These are phyloP conservation scores for Diaporthe sp. DNA, from an alignment of 2,329 filamentous ascomycete genomes.

Conservation along the genomic window DNA sequence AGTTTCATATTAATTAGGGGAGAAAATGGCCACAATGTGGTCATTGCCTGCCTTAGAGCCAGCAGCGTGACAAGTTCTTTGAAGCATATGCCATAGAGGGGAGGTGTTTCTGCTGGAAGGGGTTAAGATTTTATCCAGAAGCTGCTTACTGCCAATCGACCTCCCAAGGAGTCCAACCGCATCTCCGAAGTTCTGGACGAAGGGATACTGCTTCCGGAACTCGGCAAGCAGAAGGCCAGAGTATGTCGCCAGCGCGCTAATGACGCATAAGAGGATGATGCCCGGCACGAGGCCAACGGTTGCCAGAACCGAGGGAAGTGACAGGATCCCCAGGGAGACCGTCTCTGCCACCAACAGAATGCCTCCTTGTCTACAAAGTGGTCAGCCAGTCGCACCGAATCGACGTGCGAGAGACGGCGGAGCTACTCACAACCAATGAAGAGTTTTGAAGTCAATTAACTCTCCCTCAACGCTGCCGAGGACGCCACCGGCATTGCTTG, in stretches of 20 bases:
- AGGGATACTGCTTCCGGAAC: slow-evolving; percentile 23
- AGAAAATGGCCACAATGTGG: too few relatives aligned
- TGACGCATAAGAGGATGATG: slow-evolving; percentile 7
- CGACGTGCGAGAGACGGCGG: not conserved
- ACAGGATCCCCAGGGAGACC: slow-evolving; percentile 12
- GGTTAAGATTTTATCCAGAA: too few relatives aligned
- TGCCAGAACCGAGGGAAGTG: slow-evolving; percentile 18
- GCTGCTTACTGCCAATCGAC: slow-evolving; percentile 33
- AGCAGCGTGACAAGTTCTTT: too few relatives aligned
- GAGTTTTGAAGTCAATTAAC: slow-evolving; percentile 18
- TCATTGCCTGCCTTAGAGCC: too few relatives aligned
- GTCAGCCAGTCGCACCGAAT: not conserved
- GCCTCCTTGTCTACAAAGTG: not conserved
- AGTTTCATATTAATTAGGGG: too few relatives aligned
- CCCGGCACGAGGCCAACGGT: slow-evolving; percentile 19
- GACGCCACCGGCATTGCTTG: not conserved
- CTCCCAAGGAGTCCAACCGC: slow-evolving; percentile 58
- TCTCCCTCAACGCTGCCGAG: slow-evolving; percentile 5
- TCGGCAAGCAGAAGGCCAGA: slow-evolving; percentile 18
- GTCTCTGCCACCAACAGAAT: slow-evolving; percentile 17
- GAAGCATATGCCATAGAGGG: too few relatives aligned
- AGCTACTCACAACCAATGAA: slow-evolving; percentile 4
- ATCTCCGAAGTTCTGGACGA: slow-evolving; percentile 64
- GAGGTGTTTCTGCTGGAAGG: too few relatives aligned
- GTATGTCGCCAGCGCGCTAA: slow-evolving; percentile 5